These are phyloP conservation scores for Camellia granthamiana DNA, from an alignment of 148 eudicot genomes.

Conservation along the genomic window DNA sequence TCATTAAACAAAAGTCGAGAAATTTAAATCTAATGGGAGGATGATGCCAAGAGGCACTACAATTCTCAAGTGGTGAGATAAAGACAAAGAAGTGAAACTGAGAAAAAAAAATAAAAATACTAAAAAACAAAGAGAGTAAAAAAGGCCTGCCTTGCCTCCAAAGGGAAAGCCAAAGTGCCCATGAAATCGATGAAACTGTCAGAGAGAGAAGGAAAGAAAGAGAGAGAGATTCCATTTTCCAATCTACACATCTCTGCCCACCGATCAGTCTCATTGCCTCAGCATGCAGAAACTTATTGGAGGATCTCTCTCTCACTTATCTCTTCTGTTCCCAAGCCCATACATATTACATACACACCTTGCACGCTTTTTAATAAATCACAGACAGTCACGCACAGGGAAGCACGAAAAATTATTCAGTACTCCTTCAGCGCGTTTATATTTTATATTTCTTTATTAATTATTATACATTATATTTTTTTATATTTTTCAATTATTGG, in stretches of 20 bases:
- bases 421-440: no score
- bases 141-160: no score
- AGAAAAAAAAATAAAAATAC: no score
- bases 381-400: neutral
- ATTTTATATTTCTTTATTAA: no score
- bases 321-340: conserved; percentile 79
- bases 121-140: no score
- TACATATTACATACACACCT: conserved; percentile 40
- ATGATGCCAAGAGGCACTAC: no score
- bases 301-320: conserved; percentile 41
- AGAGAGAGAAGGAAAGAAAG: neutral
- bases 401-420: no score
- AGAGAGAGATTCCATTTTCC: conserved; percentile 22
- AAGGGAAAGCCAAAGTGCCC: conserved; percentile 25
- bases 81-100: conserved; percentile 4
- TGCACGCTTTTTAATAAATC: conserved; percentile 18
- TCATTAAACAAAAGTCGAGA: no score
- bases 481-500: no score
- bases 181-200: conserved; percentile 19
- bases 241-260: conserved; percentile 18
- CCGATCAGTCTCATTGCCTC: conserved; percentile 25
- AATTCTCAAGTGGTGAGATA: neutral
- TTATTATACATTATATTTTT: no score
- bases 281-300: conserved; percentile 16
- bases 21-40: no score